Evolutionary conservation across 2,329 filamentous ascomycete species (phyloP), one percentile per base, ranked within the genome.

Genomic region (Coniella vitis): DNA sequence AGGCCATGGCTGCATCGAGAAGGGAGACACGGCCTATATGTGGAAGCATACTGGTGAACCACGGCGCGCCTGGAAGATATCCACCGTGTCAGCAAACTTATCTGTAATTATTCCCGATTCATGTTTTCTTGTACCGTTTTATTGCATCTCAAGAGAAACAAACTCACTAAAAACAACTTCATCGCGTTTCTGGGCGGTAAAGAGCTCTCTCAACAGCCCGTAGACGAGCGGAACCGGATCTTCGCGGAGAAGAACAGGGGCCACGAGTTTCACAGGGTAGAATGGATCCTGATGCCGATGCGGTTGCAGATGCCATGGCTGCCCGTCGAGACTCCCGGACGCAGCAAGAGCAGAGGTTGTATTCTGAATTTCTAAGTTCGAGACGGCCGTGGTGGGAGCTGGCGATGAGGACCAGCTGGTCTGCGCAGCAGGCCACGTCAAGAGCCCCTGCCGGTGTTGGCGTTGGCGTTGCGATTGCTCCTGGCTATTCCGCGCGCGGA

Each of bases 1-100:
- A 62, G 50, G 60, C 65, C 52, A 68, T 58, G 43, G 69, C 66
- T 36, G 63, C 65, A 47, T 71, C 69, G 7, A 70, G 58, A 1
- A 64, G 58, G 4, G 61, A 58, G 36, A 61, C 62, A 38, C 56
- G 60, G 22, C 69, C 68, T 14, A 70, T 56, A n/a, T 56, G 58
- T 16, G 57, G n/a, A 3, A 57, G 57, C 8, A 62, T 53, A 3
- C 49, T 49, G 20, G 52, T 46, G 45, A 63, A 61, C 56, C 59
- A 61, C 8, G 57, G 54, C 13, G 54, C 55, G 38, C 16, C 40
- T 42, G 16, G 8, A 7, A 3, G n/a, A n/a, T 3, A 16, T 42
- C 20, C 17, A 32, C 29, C 20, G 13, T 5, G 25, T 29, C 25
- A 29, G 10, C 25, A 29, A 29, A n/a, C n/a, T 10, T 29, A 10